Percentiles rank a stretch among this genome's conserved stretches.
Conservation (phyloP, 495 filamentous ascomycete genomes). For the Usnea hakonensis region DNA sequence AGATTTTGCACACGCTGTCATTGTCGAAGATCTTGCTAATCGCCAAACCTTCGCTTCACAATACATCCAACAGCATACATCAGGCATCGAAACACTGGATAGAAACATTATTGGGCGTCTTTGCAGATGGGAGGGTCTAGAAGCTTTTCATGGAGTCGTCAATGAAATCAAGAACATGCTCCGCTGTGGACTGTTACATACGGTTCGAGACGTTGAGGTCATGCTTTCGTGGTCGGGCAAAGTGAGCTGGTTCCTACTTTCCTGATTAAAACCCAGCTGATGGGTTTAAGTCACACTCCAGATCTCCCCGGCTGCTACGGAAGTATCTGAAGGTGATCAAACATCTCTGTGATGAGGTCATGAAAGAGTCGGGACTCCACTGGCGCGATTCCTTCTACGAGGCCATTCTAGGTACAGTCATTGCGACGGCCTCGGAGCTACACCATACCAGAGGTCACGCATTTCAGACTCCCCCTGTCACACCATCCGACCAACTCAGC, state of each 20-base stretch:
- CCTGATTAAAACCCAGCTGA: not conserved
- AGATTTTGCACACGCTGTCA: not conserved
- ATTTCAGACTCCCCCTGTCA: not conserved
- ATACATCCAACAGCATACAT: not conserved
- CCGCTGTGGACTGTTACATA: not conserved
- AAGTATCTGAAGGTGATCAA: not conserved
- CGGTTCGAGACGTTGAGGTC: not conserved
- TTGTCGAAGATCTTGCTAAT: not conserved
- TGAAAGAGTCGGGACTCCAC: not conserved
- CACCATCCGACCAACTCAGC: not conserved
- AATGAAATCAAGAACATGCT: not conserved
- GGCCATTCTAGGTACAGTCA: not conserved
- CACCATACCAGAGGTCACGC: not conserved
- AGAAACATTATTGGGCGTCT: not conserved
- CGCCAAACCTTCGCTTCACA: not conserved
- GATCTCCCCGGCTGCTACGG: not conserved
- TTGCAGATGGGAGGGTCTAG: not conserved
- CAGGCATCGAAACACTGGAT: not conserved
- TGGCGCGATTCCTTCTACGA: not conserved
- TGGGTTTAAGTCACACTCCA: not conserved
- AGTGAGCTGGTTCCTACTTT: not conserved
- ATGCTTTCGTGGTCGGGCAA: not conserved
- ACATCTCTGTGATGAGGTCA: not conserved
- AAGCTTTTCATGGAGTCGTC: not conserved
- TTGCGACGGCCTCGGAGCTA: not conserved